A percentile compares a stretch with the other conserved stretches of the same genome.
These are phyloP conservation scores for Hirsutella rhossiliensis DNA, from an alignment of 2,329 filamentous ascomycete genomes.

Conservation along the genomic window DNA sequence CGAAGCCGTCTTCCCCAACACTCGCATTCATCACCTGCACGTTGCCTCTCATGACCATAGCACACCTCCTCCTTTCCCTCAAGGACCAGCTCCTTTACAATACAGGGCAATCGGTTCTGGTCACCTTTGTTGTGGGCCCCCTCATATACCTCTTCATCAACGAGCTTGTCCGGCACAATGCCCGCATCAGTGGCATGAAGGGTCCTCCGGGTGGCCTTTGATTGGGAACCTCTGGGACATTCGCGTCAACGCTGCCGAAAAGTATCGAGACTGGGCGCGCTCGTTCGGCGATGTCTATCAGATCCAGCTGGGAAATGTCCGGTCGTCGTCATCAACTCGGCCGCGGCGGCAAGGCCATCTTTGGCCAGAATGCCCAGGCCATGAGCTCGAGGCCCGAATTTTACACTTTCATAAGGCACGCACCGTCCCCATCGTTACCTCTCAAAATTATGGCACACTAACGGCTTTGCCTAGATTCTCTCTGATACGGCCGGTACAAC, in stretches of 20 bases:
- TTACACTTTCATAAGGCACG: conserved; percentile 51
- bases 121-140: conserved; percentile 16
- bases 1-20: not conserved
- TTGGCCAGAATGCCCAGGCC: conserved; percentile 39
- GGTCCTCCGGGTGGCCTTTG: conserved; percentile 39
- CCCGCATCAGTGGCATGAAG: conserved; percentile 30
- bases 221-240: conserved; percentile 45
- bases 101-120: conserved; percentile 9
- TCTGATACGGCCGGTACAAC: conserved; percentile 56
- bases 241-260: conserved; percentile 40
- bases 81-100: conserved; percentile 10
- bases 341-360: conserved; percentile 35
- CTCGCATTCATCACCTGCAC: not conserved
- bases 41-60: conserved; percentile 12
- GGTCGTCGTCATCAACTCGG: conserved; percentile 42
- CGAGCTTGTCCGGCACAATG: conserved; percentile 31
- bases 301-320: conserved; percentile 44
- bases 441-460: not conserved
- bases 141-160: conserved; percentile 34
- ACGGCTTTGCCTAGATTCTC: conserved; percentile 30
- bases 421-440: too few relatives aligned
- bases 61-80: conserved; percentile 9
- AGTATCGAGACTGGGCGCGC: conserved; percentile 42
- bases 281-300: conserved; percentile 39
- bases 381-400: conserved; percentile 43